These are phyloP conservation scores for Iris macrosiphon DNA, from an alignment of 106 monocot species.

Conservation along the genomic window DNA sequence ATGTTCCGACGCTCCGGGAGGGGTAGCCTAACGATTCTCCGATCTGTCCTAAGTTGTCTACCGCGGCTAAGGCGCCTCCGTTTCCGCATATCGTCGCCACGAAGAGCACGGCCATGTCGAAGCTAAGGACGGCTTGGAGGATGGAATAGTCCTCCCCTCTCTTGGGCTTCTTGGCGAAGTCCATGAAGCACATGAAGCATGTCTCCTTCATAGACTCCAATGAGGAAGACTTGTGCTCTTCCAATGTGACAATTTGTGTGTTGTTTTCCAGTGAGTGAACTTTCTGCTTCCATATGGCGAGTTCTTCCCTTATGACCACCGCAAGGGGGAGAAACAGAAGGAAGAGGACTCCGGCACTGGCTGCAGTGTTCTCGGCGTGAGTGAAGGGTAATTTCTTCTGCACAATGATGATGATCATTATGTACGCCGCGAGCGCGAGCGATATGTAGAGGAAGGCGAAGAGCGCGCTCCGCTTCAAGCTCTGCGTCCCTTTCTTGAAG, in stretches of 20 bases:
- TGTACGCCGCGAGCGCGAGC: slow-evolving; percentile 4
- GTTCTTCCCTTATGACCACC: slow-evolving; percentile 31
- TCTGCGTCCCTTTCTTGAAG: slow-evolving; percentile 5
- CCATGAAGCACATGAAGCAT: neutral
- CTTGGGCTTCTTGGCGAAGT: slow-evolving; percentile 5
- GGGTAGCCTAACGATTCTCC: slow-evolving; percentile 49
- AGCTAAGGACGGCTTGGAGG: slow-evolving; percentile 19
- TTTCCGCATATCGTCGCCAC: slow-evolving; percentile 35
- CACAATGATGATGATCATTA: slow-evolving; percentile 24
- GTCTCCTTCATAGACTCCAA: too few species aligned
- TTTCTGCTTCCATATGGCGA: slow-evolving; percentile 9
- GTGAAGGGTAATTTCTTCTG: slow-evolving; percentile 1
- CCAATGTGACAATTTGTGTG: too few species aligned
- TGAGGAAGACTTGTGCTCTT: too few species aligned
- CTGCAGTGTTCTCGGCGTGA: neutral
- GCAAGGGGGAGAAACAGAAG: slow-evolving; percentile 28
- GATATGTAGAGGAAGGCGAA: slow-evolving; percentile 13
- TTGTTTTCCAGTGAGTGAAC: neutral
- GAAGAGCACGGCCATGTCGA: slow-evolving; percentile 49
- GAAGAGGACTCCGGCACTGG: slow-evolving; percentile 17
- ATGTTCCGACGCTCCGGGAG: slow-evolving; percentile 19
- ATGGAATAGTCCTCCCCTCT: slow-evolving; percentile 24
- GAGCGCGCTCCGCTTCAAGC: slow-evolving; percentile 2
- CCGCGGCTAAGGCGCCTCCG: slow-evolving; percentile 51
- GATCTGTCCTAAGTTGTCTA: slow-evolving; percentile 66